Evolutionary conservation across 1,284 basidiomycete species (phyloP).

Genomic region (Pseudozyma thailandica): DNA sequence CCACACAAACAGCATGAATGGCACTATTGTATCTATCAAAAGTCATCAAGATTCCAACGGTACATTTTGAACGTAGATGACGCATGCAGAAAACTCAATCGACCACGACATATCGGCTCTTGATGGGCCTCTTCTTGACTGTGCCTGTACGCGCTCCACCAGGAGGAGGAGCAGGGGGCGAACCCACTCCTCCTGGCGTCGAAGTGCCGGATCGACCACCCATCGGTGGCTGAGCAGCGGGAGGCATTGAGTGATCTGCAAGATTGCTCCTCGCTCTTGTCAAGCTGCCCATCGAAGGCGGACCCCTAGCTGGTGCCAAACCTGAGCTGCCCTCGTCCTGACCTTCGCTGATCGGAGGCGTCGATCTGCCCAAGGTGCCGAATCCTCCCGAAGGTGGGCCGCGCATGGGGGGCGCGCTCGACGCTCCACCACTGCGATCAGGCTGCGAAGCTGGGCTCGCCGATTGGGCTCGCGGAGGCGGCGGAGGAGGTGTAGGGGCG

Average conservation of each 20-base stretch:
- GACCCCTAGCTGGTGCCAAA: conserved; percentile 17
- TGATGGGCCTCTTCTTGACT: conserved; percentile 64
- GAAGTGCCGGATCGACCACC: conserved; percentile 7
- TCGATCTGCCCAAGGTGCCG: conserved; percentile 30
- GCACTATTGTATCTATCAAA: conserved; percentile 1
- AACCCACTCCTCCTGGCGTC: conserved; percentile 27
- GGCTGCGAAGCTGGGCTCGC: conserved; percentile 57
- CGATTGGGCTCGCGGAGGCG: conserved; percentile 59
- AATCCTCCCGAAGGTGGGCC: conserved; percentile 22
- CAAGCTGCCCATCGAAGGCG: conserved; percentile 28
- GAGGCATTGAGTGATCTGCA: conserved; percentile 55
- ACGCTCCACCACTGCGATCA: conserved; percentile 29
- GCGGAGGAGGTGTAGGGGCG: conserved; percentile 54
- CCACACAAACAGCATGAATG: too few relatives aligned
- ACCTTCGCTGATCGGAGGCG: conserved; percentile 49
- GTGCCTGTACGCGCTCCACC: conserved; percentile 37
- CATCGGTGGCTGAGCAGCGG: conserved; percentile 54
- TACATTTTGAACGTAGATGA: too few relatives aligned
- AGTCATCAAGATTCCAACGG: background rate
- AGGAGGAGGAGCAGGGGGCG: conserved; percentile 44
- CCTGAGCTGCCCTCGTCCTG: conserved; percentile 37
- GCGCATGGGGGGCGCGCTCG: conserved; percentile 41
- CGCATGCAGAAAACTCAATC: conserved; percentile 29
- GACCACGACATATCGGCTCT: conserved; percentile 64
- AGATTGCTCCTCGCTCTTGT: conserved; percentile 54